Evolutionary conservation across 139 green algal species (phyloP), one percentile per base, ranked within the genome.

Genomic region (Marvania coccoides): DNA sequence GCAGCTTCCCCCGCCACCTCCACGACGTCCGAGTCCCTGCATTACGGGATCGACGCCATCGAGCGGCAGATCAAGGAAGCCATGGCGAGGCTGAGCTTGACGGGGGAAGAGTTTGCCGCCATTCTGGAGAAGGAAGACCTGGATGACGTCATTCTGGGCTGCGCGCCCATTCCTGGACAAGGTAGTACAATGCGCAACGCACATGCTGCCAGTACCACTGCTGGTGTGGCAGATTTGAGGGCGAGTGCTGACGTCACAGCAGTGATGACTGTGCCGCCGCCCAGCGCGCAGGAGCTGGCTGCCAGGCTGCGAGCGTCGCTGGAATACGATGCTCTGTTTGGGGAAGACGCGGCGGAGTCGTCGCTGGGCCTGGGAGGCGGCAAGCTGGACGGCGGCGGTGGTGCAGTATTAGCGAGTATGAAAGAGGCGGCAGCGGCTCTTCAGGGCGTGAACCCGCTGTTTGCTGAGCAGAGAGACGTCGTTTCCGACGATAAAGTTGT

Each of bases 51-150:
- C 34, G 71, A 73, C 33, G 57, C 56, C 0, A 61, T 77, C 26
- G 71, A 77, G 57, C 34, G 37, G n/a, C 53, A 77, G 35, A 77
- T 77, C 33, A 59, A 73, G 15, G 57, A 69, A 0, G 71, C 71
- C 5, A 48, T 77, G 33, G 56, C 69, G 37, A 40, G 63, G 36
- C 28, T 77, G 24, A 69, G 51, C 40, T 19, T 72, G 33, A 68
- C 45, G 8, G 68, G 55, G 23, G 58, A 69, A 34, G 31, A 42
- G 34, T 35, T 69, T 13, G 59, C 58, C 5, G 65, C 53, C 24
- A 69, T 36, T 31, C 58, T 59, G 47, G 30, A 34, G 4, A 23
- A 67, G 34, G 58, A 14, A 30, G 4, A 8, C 26, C 36, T 69
- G 30, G 1, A n/a, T 14, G 31, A 19, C 38, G 34, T n/a, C 53